These are phyloP conservation scores for Claviceps pazoutovae DNA, from an alignment of 2,329 filamentous ascomycete species.

Conservation along the genomic window DNA sequence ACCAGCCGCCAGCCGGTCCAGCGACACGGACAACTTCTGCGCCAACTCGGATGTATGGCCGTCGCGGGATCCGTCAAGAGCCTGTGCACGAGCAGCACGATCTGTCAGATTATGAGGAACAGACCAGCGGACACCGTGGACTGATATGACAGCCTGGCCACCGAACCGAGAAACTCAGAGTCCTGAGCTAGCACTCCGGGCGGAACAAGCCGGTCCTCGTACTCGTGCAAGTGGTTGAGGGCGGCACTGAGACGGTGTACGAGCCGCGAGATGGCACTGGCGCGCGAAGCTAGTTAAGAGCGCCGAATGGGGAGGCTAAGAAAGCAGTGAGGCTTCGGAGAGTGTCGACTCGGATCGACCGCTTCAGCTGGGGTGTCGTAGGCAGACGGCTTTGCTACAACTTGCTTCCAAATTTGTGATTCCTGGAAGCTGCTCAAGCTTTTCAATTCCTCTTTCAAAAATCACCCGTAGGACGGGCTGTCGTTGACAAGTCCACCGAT, in stretches of 20 bases:
- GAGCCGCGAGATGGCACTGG: constrained; percentile 57
- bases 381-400: constrained; percentile 32
- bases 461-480: no score
- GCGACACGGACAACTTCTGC: constrained; percentile 53
- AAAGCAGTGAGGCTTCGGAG: constrained; percentile 45
- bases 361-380: constrained; percentile 24
- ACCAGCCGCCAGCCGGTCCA: constrained; percentile 69
- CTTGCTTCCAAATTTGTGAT: no score
- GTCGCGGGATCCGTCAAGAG: constrained; percentile 35
- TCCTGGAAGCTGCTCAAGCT: no score
- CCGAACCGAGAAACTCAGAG: constrained; percentile 4
- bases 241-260: constrained; percentile 50
- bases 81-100: constrained; percentile 35
- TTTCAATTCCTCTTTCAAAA: no score
- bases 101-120: constrained; percentile 33
- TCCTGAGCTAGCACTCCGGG: constrained; percentile 23
- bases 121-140: constrained; percentile 17
- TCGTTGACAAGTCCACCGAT: no score
- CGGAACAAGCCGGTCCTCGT: constrained; percentile 26
- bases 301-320: constrained; percentile 42
- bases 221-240: constrained; percentile 57
- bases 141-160: constrained; percentile 6
- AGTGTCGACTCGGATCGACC: constrained; percentile 31
- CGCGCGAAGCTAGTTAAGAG: constrained; percentile 52
- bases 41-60: constrained; percentile 43